These are phyloP conservation scores for Talaromyces sp. DNA, from an alignment of 2,329 filamentous ascomycete genomes.

Conservation along the genomic window DNA sequence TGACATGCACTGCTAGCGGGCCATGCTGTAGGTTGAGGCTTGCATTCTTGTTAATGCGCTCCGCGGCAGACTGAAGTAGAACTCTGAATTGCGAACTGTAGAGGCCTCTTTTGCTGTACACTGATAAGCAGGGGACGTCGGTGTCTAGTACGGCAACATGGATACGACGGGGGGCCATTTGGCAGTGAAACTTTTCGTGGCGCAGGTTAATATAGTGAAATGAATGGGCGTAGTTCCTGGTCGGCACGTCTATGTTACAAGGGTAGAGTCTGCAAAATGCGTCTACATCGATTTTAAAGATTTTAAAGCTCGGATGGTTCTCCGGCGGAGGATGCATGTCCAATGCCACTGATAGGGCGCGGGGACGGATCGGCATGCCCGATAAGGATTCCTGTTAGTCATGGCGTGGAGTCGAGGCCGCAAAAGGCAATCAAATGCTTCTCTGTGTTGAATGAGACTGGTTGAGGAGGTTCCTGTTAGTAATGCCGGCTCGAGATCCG, in stretches of 20 bases:
- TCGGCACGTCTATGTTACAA: neutral
- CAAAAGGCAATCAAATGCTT: slow-evolving; percentile 24
- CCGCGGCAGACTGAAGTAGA: slow-evolving; percentile 35
- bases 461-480: neutral
- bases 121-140: slow-evolving; percentile 36
- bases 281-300: neutral
- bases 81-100: slow-evolving; percentile 40
- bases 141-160: slow-evolving; percentile 41
- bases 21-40: slow-evolving; percentile 1
- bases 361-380: slow-evolving; percentile 20
- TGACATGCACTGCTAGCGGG: slow-evolving; percentile 29
- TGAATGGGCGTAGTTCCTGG: no score
- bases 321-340: neutral
- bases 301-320: neutral
- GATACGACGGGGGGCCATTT: slow-evolving; percentile 27
- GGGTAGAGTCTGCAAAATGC: no score
- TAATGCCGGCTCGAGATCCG: neutral
- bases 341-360: slow-evolving; percentile 1
- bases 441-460: neutral
- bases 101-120: slow-evolving; percentile 37
- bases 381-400: slow-evolving; percentile 24
- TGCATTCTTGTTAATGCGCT: slow-evolving; percentile 24
- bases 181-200: no score
- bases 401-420: slow-evolving; percentile 18
- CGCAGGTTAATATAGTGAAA: no score